phyloP scores from a whole-genome alignment of 257 asterid genomes.

The Dorcoceras hygrometricum region DNA sequence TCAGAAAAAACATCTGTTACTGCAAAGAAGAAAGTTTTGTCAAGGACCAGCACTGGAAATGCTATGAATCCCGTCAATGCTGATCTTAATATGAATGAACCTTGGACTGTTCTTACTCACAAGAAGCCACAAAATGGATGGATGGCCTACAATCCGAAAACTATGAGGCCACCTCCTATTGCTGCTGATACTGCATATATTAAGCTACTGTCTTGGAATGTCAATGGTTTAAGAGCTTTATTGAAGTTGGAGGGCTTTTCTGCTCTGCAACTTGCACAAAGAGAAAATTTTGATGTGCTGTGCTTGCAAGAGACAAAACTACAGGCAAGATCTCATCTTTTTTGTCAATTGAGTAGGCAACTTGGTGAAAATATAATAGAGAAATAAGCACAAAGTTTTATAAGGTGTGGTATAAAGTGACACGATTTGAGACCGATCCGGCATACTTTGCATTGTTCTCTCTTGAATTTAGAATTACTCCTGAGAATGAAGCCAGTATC shows the following conservation, averaged over 20 bases:
- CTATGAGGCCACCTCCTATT: slow-evolving; percentile 81
- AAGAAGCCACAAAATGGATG: slow-evolving; percentile 85
- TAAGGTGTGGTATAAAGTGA: neutral
- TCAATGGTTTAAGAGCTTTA: slow-evolving; percentile 88
- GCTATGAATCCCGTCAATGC: slow-evolving; percentile 31
- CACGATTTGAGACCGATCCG: neutral
- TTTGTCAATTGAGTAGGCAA: slow-evolving; percentile 17
- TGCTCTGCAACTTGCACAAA: slow-evolving; percentile 67
- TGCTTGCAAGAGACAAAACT: slow-evolving; percentile 97
- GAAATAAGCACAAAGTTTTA: too few relatives aligned
- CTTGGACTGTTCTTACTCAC: slow-evolving; percentile 92
- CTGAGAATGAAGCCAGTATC: neutral
- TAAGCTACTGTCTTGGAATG: slow-evolving; percentile 94
- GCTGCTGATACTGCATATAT: slow-evolving; percentile 45
- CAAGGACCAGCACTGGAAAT: slow-evolving; percentile 34
- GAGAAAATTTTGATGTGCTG: slow-evolving; percentile 77
- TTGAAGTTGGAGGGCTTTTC: slow-evolving; percentile 65
- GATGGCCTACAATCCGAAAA: slow-evolving; percentile 81
- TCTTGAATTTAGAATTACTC: neutral
- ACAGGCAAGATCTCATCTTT: slow-evolving; percentile 48
- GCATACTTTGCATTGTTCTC: neutral
- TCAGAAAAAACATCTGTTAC: slow-evolving; percentile 41
- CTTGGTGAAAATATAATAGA: neutral
- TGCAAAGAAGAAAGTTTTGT: slow-evolving; percentile 42
- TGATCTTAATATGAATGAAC: slow-evolving; percentile 47